phyloP scores from a whole-genome alignment of 192 early-diverging fungal species.

The Chytriomyces hyalinus region DNA sequence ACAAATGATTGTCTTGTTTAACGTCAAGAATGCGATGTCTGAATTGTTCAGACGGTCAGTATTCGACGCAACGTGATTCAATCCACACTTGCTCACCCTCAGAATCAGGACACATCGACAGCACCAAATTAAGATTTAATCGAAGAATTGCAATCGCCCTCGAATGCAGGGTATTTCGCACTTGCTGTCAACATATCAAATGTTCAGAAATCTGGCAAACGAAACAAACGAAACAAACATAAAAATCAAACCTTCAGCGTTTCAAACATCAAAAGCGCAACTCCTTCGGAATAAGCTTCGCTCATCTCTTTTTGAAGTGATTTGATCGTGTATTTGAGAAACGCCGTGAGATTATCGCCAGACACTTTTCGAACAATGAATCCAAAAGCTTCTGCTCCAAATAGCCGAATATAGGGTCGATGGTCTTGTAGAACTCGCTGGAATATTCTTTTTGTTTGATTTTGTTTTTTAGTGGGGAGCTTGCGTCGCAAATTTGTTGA shows the following conservation, averaged over 20 bases:
- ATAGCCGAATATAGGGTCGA: slow-evolving; percentile 80
- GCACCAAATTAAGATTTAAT: slow-evolving; percentile 25
- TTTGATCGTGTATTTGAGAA: slow-evolving; percentile 70
- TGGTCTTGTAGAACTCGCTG: slow-evolving; percentile 73
- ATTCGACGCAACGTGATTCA: background rate
- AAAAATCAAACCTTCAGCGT: slow-evolving; percentile 63
- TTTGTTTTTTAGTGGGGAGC: background rate
- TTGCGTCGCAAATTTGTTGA: background rate
- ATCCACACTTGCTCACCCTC: slow-evolving; percentile 7
- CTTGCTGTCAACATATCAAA: slow-evolving; percentile 39
- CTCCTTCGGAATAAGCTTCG: slow-evolving; percentile 69
- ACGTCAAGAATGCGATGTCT: slow-evolving; percentile 35
- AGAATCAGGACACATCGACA: slow-evolving; percentile 18
- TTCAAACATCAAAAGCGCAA: slow-evolving; percentile 84
- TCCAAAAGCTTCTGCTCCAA: slow-evolving; percentile 90
- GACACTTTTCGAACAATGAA: slow-evolving; percentile 84
- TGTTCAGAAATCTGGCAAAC: background rate
- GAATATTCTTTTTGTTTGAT: slow-evolving; percentile 54
- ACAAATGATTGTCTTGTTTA: slow-evolving; percentile 40
- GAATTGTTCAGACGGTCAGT: background rate
- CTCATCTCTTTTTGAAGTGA: slow-evolving; percentile 40
- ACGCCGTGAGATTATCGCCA: slow-evolving; percentile 60
- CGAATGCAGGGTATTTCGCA: slow-evolving; percentile 64
- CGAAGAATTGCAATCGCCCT: slow-evolving; percentile 49
- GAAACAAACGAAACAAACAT: background rate